A percentile compares a stretch with the other conserved stretches of the same genome.
Evolutionary conservation across 169 alveolate species (phyloP).

Genomic region (Plasmodium blacklocki): DNA sequence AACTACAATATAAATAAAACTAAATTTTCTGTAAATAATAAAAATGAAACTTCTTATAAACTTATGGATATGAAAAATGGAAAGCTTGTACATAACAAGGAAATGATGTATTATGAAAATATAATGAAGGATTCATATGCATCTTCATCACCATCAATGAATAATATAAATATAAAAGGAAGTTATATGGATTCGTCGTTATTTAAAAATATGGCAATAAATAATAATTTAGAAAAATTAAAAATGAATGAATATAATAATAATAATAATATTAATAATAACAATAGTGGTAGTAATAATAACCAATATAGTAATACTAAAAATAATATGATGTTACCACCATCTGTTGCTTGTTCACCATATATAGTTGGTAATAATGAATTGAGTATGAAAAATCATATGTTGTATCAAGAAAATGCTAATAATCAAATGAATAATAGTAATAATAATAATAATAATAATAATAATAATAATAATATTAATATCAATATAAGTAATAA

Average conservation of each 20-base stretch:
- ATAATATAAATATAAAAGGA: constrained; percentile 25
- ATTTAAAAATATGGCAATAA: constrained; percentile 4
- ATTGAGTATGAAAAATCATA: not conserved
- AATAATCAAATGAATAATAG: constrained; percentile 4
- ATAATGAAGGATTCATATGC: constrained; percentile 16
- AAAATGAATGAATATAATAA: constrained; percentile 20
- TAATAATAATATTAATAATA: constrained; percentile 8
- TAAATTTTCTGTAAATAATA: constrained; percentile 11
- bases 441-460: not conserved
- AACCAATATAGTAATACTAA: not conserved
- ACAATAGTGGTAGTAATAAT: not conserved
- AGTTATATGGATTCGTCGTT: constrained; percentile 12
- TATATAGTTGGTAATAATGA: not conserved
- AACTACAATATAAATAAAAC: constrained; percentile 31
- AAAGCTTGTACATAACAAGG: constrained; percentile 17
- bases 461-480: not conserved
- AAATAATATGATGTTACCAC: not conserved
- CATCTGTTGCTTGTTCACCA: not conserved
- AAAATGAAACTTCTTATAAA: constrained; percentile 24
- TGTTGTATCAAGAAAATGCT: not conserved
- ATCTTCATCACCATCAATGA: constrained; percentile 16
- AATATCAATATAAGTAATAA: not conserved
- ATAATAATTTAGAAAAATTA: constrained; percentile 15
- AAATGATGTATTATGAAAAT: constrained; percentile 26
- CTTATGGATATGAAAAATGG: constrained; percentile 28